Evolutionary conservation across 495 filamentous ascomycete genomes (phyloP).

Genomic region (Hypoxylon trugodes): DNA sequence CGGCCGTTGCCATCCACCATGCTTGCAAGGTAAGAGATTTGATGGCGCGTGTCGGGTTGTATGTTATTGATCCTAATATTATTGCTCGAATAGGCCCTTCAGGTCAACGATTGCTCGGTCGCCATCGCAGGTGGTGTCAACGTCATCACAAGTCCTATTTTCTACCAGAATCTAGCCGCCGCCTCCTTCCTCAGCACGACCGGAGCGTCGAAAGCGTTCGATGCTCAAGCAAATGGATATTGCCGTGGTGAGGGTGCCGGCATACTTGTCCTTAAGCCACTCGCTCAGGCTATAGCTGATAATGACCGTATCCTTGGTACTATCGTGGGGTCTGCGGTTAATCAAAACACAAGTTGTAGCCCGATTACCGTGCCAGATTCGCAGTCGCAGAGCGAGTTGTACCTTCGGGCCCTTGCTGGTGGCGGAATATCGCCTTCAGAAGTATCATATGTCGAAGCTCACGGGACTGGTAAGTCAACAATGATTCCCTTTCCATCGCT

Average conservation of each 20-base stretch:
- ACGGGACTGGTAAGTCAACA: slow-evolving; percentile 46
- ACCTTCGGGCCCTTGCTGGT: slow-evolving; percentile 35
- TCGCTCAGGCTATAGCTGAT: slow-evolving; percentile 53
- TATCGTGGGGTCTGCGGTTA: slow-evolving; percentile 59
- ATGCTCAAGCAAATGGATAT: slow-evolving; percentile 64
- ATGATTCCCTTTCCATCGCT: not conserved
- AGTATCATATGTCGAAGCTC: slow-evolving; percentile 54
- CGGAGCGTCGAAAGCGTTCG: slow-evolving; percentile 43
- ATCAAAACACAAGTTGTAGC: slow-evolving; percentile 49
- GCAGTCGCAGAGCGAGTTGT: slow-evolving; percentile 44
- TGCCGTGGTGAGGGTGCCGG: slow-evolving; percentile 65
- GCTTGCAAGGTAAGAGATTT: slow-evolving; percentile 43
- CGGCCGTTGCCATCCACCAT: slow-evolving; percentile 55
- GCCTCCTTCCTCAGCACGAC: slow-evolving; percentile 54
- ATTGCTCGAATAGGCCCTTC: slow-evolving; percentile 33
- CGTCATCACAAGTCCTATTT: slow-evolving; percentile 34
- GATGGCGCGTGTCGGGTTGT: no score
- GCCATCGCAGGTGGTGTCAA: slow-evolving; percentile 53
- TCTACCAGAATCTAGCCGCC: slow-evolving; percentile 48
- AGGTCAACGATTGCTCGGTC: slow-evolving; percentile 48
- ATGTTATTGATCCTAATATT: not conserved
- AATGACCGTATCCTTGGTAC: slow-evolving; percentile 61
- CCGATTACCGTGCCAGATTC: slow-evolving; percentile 52
- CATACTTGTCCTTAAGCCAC: slow-evolving; percentile 60
- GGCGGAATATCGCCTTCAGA: slow-evolving; percentile 21